Conservation (phyloP, 768 basidiomycete genomes). For the Boletus sp. region DNA sequence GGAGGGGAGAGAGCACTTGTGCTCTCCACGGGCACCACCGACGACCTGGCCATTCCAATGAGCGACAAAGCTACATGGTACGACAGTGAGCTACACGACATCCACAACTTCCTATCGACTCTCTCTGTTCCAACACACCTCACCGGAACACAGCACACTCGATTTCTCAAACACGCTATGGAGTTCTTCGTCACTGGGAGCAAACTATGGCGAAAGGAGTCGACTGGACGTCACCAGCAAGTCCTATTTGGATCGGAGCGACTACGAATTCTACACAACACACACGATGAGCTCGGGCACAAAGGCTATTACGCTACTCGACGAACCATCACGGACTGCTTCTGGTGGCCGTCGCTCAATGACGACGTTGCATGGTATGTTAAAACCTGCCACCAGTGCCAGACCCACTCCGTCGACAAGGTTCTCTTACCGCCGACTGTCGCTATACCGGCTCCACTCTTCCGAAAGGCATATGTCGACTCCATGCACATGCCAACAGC, state of each 20-base stretch:
- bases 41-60: neutral
- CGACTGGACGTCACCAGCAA: slow-evolving; percentile 21
- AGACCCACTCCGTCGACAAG: slow-evolving; percentile 22
- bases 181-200: slow-evolving; percentile 18
- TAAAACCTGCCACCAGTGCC: slow-evolving; percentile 39
- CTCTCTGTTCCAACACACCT: neutral
- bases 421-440: slow-evolving; percentile 24
- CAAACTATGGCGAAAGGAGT: slow-evolving; percentile 23
- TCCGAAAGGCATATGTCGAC: slow-evolving; percentile 36
- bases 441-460: neutral
- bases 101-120: neutral
- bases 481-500: slow-evolving; percentile 40
- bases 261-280: neutral
- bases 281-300: slow-evolving; percentile 3
- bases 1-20: neutral
- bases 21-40: no score
- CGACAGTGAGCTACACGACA: neutral
- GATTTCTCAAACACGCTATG: neutral
- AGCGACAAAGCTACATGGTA: no score
- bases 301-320: slow-evolving; percentile 3
- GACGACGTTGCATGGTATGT: slow-evolving; percentile 33
- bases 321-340: slow-evolving; percentile 12
- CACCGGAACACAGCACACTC: neutral
- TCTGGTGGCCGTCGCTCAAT: slow-evolving; percentile 33
- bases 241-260: slow-evolving; percentile 7